Percentiles rank a stretch among this genome's conserved stretches.
Conservation (phyloP, 1,139 yeast genomes). For the Candida tetrigidarum region DNA sequence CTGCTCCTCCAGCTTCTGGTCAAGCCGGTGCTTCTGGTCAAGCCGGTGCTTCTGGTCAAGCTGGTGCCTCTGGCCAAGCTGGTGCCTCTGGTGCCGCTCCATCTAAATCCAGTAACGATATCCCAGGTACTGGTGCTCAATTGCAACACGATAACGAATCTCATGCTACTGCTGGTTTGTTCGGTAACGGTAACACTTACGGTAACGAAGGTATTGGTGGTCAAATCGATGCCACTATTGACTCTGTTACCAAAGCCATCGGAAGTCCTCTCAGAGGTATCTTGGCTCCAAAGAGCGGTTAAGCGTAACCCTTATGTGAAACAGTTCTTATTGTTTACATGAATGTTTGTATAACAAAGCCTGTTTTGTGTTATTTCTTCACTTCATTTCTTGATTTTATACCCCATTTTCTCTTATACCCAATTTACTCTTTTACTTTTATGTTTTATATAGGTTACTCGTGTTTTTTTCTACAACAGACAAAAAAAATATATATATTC, state of each 20-base stretch:
- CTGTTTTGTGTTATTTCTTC: too few relatives aligned
- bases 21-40: neutral
- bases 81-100: neutral
- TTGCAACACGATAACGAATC: neutral
- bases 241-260: neutral
- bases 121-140: slow-evolving; percentile 5
- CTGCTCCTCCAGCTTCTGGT: neutral
- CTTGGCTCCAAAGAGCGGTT: neutral
- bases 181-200: slow-evolving; percentile 6
- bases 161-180: slow-evolving; percentile 7
- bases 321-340: neutral
- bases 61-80: neutral
- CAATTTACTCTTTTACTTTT: too few relatives aligned
- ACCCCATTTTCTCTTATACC: too few relatives aligned
- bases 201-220: slow-evolving; percentile 2
- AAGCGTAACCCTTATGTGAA: neutral
- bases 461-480: too few relatives aligned
- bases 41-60: neutral
- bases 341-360: neutral
- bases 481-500: too few relatives aligned
- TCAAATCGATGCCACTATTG: neutral
- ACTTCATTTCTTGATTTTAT: too few relatives aligned
- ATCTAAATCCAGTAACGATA: neutral
- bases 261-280: slow-evolving; percentile 1
- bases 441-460: too few relatives aligned